Evolutionary conservation across 2,329 filamentous ascomycete genomes (phyloP).

Genomic region (Chalaropsis ovoidea): DNA sequence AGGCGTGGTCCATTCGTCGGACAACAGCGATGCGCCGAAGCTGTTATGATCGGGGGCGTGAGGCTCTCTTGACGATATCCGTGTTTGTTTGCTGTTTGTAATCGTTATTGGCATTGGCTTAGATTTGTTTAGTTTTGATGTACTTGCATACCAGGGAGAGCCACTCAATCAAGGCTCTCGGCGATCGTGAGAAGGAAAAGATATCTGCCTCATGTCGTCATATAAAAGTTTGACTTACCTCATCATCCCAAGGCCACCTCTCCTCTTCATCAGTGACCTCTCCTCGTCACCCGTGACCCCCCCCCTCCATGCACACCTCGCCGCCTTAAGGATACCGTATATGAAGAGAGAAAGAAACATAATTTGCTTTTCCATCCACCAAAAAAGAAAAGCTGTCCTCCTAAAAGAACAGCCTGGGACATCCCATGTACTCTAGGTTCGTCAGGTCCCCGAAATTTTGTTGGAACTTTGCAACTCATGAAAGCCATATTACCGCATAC

Average conservation of each 20-base stretch:
- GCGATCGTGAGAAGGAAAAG: too few relatives aligned
- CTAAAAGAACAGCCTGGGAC: background rate
- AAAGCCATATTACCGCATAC: slow-evolving; percentile 19
- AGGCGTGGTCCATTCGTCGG: background rate
- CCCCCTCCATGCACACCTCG: too few relatives aligned
- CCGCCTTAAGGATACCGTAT: too few relatives aligned
- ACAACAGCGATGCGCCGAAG: slow-evolving; percentile 17
- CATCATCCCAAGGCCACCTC: too few relatives aligned
- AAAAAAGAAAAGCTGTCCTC: slow-evolving; percentile 2
- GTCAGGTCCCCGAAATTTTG: slow-evolving; percentile 10
- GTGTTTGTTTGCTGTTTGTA: background rate
- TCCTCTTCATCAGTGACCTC: too few relatives aligned
- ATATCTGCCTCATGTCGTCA: background rate
- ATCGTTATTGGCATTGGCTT: background rate
- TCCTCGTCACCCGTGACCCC: too few relatives aligned
- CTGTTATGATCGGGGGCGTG: slow-evolving; percentile 3
- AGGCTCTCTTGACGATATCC: background rate
- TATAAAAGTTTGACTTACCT: background rate
- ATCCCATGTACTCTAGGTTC: slow-evolving; percentile 5
- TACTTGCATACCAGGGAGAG: background rate
- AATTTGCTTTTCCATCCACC: slow-evolving; percentile 8
- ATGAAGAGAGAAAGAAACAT: slow-evolving; percentile 11
- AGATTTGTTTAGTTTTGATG: background rate
- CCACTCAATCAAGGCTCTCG: too few relatives aligned
- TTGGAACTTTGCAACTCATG: slow-evolving; percentile 15